These are phyloP conservation scores for Mycena vulgaris DNA, from an alignment of 768 basidiomycete genomes.

Conservation along the genomic window DNA sequence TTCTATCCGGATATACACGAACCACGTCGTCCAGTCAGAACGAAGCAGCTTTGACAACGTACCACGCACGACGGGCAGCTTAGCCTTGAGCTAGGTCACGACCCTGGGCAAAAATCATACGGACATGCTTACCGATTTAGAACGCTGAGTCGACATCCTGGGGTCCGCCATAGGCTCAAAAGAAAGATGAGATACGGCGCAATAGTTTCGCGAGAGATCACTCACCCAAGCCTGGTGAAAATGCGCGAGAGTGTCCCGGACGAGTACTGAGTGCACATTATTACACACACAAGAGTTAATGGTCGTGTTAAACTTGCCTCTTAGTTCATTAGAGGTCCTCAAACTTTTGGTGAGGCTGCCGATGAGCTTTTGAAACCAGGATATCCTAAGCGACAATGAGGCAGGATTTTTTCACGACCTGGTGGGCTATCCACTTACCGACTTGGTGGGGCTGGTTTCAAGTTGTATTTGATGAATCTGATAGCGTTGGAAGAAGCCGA, in stretches of 20 bases:
- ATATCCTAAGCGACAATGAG: conserved; percentile 7
- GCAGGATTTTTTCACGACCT: conserved; percentile 5
- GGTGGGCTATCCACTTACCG: conserved; percentile 6
- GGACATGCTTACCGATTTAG: conserved; percentile 8
- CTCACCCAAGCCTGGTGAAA: conserved; percentile 1
- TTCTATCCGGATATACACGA: conserved; percentile 8
- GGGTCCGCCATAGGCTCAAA: conserved; percentile 4
- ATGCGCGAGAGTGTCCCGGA: conserved; percentile 4
- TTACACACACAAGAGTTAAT: conserved; percentile 7
- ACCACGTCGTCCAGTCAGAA: conserved; percentile 7
- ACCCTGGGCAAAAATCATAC: conserved; percentile 6
- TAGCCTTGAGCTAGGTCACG: conserved; percentile 2
- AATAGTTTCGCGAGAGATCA: conserved; percentile 3
- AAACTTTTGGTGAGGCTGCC: conserved; percentile 3
- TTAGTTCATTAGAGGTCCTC: conserved; percentile 5
- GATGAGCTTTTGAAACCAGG: conserved; percentile 8
- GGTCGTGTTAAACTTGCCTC: conserved; percentile 1
- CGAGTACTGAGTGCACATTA: conserved; percentile 6
- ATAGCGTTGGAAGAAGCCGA: conserved; percentile 1
- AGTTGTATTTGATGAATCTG: conserved; percentile 6
- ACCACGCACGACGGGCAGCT: conserved; percentile 5
- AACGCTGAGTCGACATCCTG: conserved; percentile 1
- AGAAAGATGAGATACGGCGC: conserved; percentile 2
- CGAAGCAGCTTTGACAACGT: conserved; percentile 1
- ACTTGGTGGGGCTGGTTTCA: conserved; percentile 7